Percentiles rank a stretch among this genome's conserved stretches.
phyloP scores from a whole-genome alignment of 352 stramenopile species.

The Phytophthora litchii region DNA sequence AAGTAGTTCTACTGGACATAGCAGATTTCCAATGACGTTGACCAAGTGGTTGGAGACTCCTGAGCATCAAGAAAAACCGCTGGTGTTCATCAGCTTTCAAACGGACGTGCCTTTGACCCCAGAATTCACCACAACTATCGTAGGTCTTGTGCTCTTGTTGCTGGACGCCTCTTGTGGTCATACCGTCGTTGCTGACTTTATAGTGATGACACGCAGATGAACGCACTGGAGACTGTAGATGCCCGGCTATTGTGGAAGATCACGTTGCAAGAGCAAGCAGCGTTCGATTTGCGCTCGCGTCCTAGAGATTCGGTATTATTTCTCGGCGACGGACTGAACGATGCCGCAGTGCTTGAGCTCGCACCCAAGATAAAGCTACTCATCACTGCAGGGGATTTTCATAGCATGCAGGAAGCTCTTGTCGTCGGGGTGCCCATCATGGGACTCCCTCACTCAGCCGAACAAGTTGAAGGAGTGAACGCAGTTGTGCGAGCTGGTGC shows the following conservation, averaged over 20 bases:
- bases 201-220: conserved; percentile 38
- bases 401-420: conserved; percentile 68
- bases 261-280: conserved; percentile 56
- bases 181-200: conserved; percentile 19
- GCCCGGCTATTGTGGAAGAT: conserved; percentile 67
- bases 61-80: conserved; percentile 31
- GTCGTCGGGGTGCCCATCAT: conserved; percentile 65
- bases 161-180: not conserved
- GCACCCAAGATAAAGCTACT: conserved; percentile 54
- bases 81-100: conserved; percentile 72
- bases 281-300: conserved; percentile 59
- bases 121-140: conserved; percentile 60
- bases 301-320: conserved; percentile 60
- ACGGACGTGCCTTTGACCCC: conserved; percentile 51
- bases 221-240: conserved; percentile 58
- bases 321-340: conserved; percentile 47
- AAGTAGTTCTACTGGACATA: conserved; percentile 17
- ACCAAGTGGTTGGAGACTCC: conserved; percentile 43
- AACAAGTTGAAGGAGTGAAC: conserved; percentile 79
- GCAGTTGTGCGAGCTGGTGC: conserved; percentile 59
- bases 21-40: conserved; percentile 43
- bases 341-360: conserved; percentile 48
- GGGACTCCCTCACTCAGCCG: conserved; percentile 71
- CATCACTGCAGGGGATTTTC: conserved; percentile 66
- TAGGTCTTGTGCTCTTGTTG: conserved; percentile 32